These are phyloP conservation scores for Pichia nanzhaoensis DNA, from an alignment of 805 yeast species.

Conservation along the genomic window DNA sequence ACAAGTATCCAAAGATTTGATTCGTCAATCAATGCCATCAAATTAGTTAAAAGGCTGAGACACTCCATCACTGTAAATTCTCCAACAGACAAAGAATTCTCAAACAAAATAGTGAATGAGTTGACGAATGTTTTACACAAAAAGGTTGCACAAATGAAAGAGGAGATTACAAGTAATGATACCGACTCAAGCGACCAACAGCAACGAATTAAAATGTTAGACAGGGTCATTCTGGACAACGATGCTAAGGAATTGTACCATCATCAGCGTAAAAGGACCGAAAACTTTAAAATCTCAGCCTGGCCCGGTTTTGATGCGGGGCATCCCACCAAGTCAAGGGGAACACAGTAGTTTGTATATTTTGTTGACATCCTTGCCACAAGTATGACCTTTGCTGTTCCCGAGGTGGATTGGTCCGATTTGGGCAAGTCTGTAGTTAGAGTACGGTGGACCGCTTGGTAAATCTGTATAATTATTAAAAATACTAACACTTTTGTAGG, in stretches of 20 bases:
- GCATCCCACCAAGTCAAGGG: conserved; percentile 37
- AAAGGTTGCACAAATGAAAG: conserved; percentile 19
- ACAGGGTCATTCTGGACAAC: conserved; percentile 4
- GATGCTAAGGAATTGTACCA: conserved; percentile 4
- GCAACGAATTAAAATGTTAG: conserved; percentile 15
- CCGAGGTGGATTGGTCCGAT: conserved; percentile 26
- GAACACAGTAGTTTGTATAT: background rate
- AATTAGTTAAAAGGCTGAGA: conserved; percentile 38
- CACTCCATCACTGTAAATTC: conserved; percentile 36
- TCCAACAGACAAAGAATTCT: conserved; percentile 50
- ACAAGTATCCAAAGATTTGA: conserved; percentile 25
- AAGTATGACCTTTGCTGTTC: conserved; percentile 11
- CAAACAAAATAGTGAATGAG: conserved; percentile 34
- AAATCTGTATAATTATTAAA: background rate
- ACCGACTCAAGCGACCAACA: conserved; percentile 1
- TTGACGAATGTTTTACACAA: conserved; percentile 25
- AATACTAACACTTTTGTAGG: conserved; percentile 2
- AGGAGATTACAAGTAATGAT: background rate
- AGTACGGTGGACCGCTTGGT: conserved; percentile 13
- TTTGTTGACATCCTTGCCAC: background rate
- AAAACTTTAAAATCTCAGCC: conserved; percentile 32
- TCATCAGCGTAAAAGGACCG: conserved; percentile 18
- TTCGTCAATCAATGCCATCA: conserved; percentile 34
- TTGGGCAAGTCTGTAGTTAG: conserved; percentile 21
- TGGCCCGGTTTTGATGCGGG: conserved; percentile 71